Conservation (phyloP, 2,329 filamentous ascomycete genomes). For the Fusarium mexicanum region DNA sequence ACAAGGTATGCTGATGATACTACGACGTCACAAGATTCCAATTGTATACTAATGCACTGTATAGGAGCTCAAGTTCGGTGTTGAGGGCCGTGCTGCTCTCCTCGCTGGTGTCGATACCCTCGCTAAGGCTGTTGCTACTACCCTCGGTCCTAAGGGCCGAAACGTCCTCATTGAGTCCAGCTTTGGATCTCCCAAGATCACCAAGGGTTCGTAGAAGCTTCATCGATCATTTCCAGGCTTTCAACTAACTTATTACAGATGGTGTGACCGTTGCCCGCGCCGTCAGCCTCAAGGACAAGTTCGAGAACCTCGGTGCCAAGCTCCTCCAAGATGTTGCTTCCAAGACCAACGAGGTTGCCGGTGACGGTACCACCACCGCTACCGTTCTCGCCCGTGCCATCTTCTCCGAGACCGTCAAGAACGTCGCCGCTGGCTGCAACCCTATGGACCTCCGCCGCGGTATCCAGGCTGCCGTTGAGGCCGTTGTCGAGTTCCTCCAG, state of each 20-base stretch:
- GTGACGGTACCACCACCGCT: slow-evolving; percentile 98
- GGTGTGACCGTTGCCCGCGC: slow-evolving; percentile 91
- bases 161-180: slow-evolving; percentile 99
- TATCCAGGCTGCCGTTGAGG: slow-evolving; percentile 95
- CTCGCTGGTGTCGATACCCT: slow-evolving; percentile 96
- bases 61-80: slow-evolving; percentile 97
- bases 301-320: slow-evolving; percentile 97
- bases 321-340: slow-evolving; percentile 97
- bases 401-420: slow-evolving; percentile 99
- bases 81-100: slow-evolving; percentile 89
- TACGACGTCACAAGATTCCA: slow-evolving; percentile 9
- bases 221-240: not conserved
- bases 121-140: slow-evolving; percentile 94
- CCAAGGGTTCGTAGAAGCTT: slow-evolving; percentile 77
- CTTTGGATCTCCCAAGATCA: slow-evolving; percentile 99
- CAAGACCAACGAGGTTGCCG: slow-evolving; percentile 99
- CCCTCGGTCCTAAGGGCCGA: slow-evolving; percentile 95
- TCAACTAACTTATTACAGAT: slow-evolving; percentile 60
- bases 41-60: slow-evolving; percentile 44
- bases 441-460: slow-evolving; percentile 98
- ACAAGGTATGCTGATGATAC: slow-evolving; percentile 75
- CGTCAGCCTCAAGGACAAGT: slow-evolving; percentile 96
- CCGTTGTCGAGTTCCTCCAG: slow-evolving; percentile 93
- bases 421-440: slow-evolving; percentile 99
- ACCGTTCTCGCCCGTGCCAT: slow-evolving; percentile 97